Evolutionary conservation across 2,329 filamentous ascomycete species (phyloP), one percentile per base, ranked within the genome.

Genomic region (Diaporthe helianthi): DNA sequence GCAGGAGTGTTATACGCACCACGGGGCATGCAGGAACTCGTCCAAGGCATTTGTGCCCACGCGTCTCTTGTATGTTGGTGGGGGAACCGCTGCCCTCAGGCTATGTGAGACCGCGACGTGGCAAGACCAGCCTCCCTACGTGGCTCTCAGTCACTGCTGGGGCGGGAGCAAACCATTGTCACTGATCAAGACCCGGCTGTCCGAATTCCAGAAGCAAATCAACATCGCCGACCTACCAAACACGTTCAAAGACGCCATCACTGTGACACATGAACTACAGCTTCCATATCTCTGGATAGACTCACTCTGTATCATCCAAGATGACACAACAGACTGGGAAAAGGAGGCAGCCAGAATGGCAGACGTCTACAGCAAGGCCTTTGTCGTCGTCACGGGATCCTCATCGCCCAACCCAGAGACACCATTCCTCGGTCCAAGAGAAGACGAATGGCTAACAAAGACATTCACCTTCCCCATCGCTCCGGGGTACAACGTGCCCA

Each of bases 251-350:
- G 58, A 61, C n/a, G 58, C 58, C 0, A 61, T 61, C 26, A 61
- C 41, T 7, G 58, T 61, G 58, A 22, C 58, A 8, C 58, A 47
- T 12, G 38, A 61, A 13, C 58, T 61, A 19, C 58, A 33, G 58
- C 41, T 61, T 2, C 41, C 58, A n/a, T 61, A 61, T 12, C 24
- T 61, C 17, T 61, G 55, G 55, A 61, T 61, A 26, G 55, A 61
- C 55, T 61, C 55, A 2, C 55, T 61, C 19, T 47, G 58, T 3
- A 61, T 61, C 29, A 47, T 61, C n/a, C 58, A 61, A 24, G 58
- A 61, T 29, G 58, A 61, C n/a, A 61, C 26, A 0, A 61, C 58
- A 12, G 58, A 61, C 41, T 61, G 58, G 58, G 58, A 61, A 29
- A 41, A 33, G n/a, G 58, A 61, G 58, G 58, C 58, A 3, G 58